These are phyloP conservation scores for Sphaerostilbella broomeana DNA, from an alignment of 2,329 filamentous ascomycete genomes.

Conservation along the genomic window DNA sequence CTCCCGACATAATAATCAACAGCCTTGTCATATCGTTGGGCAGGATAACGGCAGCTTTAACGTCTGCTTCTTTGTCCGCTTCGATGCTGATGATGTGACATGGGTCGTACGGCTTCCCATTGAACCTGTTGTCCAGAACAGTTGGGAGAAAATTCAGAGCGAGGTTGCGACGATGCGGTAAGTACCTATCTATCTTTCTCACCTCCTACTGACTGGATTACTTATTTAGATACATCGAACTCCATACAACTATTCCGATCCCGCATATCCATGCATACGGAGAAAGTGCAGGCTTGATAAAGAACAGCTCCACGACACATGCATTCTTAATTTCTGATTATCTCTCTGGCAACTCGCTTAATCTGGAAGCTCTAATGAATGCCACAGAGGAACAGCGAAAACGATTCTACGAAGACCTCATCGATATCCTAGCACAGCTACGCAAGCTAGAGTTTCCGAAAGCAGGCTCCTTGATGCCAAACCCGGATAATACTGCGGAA, in stretches of 20 bases:
- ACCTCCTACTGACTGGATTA: neutral
- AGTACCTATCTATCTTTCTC: neutral
- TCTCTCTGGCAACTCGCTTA: constrained; percentile 16
- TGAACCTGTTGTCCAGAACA: constrained; percentile 13
- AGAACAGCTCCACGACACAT: constrained; percentile 2
- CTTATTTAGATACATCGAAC: constrained; percentile 10
- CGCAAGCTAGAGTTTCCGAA: constrained; percentile 18
- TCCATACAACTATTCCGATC: constrained; percentile 13
- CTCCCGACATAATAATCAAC: constrained; percentile 11
- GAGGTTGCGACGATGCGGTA: constrained; percentile 16
- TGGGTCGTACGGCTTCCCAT: constrained; percentile 16
- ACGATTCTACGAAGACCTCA: constrained; percentile 20
- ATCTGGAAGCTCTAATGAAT: constrained; percentile 12
- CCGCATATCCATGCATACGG: constrained; percentile 14
- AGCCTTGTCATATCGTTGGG: constrained; percentile 8
- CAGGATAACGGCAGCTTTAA: constrained; percentile 15
- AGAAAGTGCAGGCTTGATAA: constrained; percentile 2
- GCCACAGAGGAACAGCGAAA: constrained; percentile 9
- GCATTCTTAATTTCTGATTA: constrained; percentile 14
- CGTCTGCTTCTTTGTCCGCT: constrained; percentile 16
- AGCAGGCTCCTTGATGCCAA: constrained; percentile 21
- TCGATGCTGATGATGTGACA: constrained; percentile 4
- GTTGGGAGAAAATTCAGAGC: constrained; percentile 15
- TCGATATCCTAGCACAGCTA: constrained; percentile 22
- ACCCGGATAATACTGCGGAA: constrained; percentile 11